phyloP scores from a whole-genome alignment of 176 grass and related monocot genomes.

The Eleusine indica region DNA sequence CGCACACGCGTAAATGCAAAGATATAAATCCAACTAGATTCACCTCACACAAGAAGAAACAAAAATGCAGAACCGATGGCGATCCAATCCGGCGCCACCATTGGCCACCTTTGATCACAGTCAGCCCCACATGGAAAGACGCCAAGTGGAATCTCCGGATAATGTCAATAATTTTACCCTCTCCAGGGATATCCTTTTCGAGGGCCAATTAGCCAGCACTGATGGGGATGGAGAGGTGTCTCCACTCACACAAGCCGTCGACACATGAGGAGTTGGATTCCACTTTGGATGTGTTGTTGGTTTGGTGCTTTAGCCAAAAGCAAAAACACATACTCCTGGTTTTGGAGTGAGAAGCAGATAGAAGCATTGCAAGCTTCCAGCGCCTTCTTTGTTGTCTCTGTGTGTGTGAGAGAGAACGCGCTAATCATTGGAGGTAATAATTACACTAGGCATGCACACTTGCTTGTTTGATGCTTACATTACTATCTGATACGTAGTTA shows the following conservation, averaged over 20 bases:
- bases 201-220: neutral
- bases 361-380: neutral
- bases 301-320: constrained; percentile 33
- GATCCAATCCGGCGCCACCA: constrained; percentile 37
- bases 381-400: neutral
- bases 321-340: neutral
- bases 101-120: constrained; percentile 45
- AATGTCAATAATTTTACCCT: constrained; percentile 31
- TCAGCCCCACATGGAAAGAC: constrained; percentile 39
- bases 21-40: neutral
- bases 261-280: constrained; percentile 37
- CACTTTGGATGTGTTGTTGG: constrained; percentile 25
- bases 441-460: neutral
- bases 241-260: constrained; percentile 20
- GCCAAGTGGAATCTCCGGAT: constrained; percentile 34
- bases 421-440: constrained; percentile 19
- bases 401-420: neutral
- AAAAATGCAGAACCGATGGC: neutral
- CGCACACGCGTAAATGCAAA: constrained; percentile 24
- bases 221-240: neutral
- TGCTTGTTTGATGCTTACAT: constrained; percentile 10
- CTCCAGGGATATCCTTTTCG: constrained; percentile 10
- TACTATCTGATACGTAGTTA: constrained; percentile 1
- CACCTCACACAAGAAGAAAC: neutral
- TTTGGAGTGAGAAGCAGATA: neutral